A percentile compares a stretch with the other conserved stretches of the same genome.
Conservation (phyloP, 177 flowering plant genomes). For the Tripterygium wilfordii region DNA sequence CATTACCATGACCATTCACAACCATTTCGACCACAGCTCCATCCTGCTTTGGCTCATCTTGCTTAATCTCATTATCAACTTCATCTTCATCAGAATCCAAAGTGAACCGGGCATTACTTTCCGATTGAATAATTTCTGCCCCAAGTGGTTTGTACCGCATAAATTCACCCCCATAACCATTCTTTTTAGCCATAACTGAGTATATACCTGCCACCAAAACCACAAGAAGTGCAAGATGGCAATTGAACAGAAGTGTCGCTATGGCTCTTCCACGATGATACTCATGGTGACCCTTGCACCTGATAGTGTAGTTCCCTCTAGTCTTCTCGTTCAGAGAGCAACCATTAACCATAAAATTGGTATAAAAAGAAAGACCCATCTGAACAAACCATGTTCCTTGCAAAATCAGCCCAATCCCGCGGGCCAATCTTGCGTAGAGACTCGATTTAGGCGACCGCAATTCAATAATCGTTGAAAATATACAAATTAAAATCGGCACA, state of each 20-base stretch:
- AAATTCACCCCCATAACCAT: conserved; percentile 19
- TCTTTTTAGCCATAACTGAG: conserved; percentile 28
- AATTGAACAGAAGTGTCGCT: conserved; percentile 81
- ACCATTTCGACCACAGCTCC: conserved; percentile 14
- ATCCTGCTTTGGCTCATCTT: conserved; percentile 26
- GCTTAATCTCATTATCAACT: conserved; percentile 30
- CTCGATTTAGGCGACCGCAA: conserved; percentile 28
- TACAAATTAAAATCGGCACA: conserved; percentile 60
- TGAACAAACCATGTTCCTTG: conserved; percentile 92
- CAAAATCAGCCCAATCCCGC: conserved; percentile 65
- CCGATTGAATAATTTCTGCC: conserved; percentile 39
- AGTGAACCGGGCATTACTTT: conserved; percentile 40
- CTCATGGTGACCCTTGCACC: conserved; percentile 73
- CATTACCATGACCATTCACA: conserved; percentile 62
- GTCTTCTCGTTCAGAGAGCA: conserved; percentile 59
- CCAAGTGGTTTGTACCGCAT: conserved; percentile 52
- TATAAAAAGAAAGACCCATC: conserved; percentile 80
- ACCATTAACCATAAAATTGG: conserved; percentile 49
- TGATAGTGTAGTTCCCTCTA: conserved; percentile 70
- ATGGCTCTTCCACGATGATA: conserved; percentile 76
- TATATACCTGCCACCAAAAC: conserved; percentile 33
- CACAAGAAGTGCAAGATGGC: conserved; percentile 73
- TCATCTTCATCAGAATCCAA: conserved; percentile 74
- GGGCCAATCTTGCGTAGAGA: conserved; percentile 42
- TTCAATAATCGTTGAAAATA: conserved; percentile 45